Evolutionary conservation across 1,139 yeast genomes (phyloP), one percentile per base, ranked within the genome.

Genomic region (Blastobotrys aristatus): DNA sequence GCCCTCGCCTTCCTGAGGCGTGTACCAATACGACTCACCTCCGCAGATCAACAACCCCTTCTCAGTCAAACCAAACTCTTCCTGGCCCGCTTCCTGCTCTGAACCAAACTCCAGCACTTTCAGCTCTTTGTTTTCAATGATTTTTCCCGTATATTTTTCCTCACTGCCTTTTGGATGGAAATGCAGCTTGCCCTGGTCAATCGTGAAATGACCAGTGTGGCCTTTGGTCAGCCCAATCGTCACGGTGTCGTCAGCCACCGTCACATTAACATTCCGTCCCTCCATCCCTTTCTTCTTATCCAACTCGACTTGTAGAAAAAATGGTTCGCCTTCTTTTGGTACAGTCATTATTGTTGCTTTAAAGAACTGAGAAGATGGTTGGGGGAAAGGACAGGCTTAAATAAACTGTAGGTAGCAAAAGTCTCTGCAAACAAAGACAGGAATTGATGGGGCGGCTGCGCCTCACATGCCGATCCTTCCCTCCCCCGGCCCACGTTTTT

Each of bases 101-200:
- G 10, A n/a, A 7, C 16, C 38, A 34, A 34, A 34, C 3, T 22
- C 17, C n/a, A 34, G 8, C 14, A 7, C 13, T 34, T 34, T 34
- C 24, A 18, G 16, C 16, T n/a, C 38, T 4, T 16, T 34, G 13
- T 34, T 18, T 8, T 34, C 38, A 34, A 14, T n/a, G n/a, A 34
- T 14, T 34, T 34, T 34, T 13, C 24, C 38, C 2, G 5, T 6
- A 20, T 17, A 34, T 5, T 34, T 34, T 3, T 16, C 4, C 6
- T 5, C 14, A n/a, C 24, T 34, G 26, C 18, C 38, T n/a, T 34
- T 34, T 34, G 38, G 38, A 34, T 34, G 38, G 38, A 34, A 34
- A n/a, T 2, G 18, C n/a, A 34, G 24, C 18, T 34, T 34, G 11
- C 38, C 38, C 14, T 17, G 26, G 24, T 34, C 38, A 20, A 34